phyloP scores from a whole-genome alignment of 1,139 yeast genomes.

The Yamadazyma diddensiae region DNA sequence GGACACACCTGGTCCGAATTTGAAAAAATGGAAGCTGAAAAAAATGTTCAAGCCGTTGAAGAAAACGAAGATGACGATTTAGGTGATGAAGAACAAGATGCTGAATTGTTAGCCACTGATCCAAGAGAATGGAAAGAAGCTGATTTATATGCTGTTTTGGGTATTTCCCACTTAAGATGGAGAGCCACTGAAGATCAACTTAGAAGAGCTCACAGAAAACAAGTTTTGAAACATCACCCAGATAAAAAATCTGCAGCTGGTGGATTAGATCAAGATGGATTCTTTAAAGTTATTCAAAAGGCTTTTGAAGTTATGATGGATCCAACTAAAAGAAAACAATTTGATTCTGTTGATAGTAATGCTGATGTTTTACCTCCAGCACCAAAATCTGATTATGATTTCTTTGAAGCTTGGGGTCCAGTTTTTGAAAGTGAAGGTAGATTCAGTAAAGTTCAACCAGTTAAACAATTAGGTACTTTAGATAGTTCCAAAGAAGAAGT shows the following conservation, averaged over 20 bases:
- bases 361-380: slow-evolving; percentile 84
- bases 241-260: slow-evolving; percentile 92
- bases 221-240: slow-evolving; percentile 96
- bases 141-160: slow-evolving; percentile 94
- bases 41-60: slow-evolving; percentile 74
- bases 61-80: slow-evolving; percentile 68
- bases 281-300: slow-evolving; percentile 96
- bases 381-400: slow-evolving; percentile 63
- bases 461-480: slow-evolving; percentile 72
- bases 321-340: slow-evolving; percentile 83
- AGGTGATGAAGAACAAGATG: slow-evolving; percentile 76
- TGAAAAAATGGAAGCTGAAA: slow-evolving; percentile 90
- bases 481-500: slow-evolving; percentile 77
- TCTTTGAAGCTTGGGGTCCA: slow-evolving; percentile 90
- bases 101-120: slow-evolving; percentile 79
- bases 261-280: slow-evolving; percentile 90
- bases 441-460: slow-evolving; percentile 88
- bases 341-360: slow-evolving; percentile 87
- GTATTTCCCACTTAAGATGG: slow-evolving; percentile 87
- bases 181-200: slow-evolving; percentile 90
- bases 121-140: slow-evolving; percentile 98
- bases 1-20: slow-evolving; percentile 99
- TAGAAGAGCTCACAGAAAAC: slow-evolving; percentile 95
- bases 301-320: slow-evolving; percentile 90
- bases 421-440: slow-evolving; percentile 88